phyloP scores from a whole-genome alignment of 257 asterid species.

The Lavandula angustifolia region DNA sequence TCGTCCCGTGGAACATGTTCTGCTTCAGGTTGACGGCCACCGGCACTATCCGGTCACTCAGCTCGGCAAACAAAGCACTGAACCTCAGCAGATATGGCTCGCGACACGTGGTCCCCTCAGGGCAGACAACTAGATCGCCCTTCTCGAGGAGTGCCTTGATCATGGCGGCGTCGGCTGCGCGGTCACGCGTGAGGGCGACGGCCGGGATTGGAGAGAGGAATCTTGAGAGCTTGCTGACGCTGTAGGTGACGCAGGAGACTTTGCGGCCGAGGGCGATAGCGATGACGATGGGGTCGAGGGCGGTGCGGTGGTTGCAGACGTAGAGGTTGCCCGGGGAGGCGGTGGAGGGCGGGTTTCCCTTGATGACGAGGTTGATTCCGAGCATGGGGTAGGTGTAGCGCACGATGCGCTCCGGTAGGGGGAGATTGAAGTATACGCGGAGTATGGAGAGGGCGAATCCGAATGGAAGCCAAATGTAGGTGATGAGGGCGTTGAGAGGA shows the following conservation, averaged over 20 bases:
- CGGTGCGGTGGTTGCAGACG: slow-evolving; percentile 91
- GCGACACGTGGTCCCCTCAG: slow-evolving; percentile 91
- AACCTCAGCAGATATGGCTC: slow-evolving; percentile 79
- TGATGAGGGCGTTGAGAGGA: slow-evolving; percentile 77
- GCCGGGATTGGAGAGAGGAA: slow-evolving; percentile 92
- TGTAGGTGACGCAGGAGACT: slow-evolving; percentile 77
- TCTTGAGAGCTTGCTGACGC: slow-evolving; percentile 78
- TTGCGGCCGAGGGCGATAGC: slow-evolving; percentile 90
- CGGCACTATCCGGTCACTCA: slow-evolving; percentile 85
- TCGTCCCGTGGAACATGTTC: slow-evolving; percentile 86
- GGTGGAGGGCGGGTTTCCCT: slow-evolving; percentile 74
- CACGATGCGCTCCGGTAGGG: slow-evolving; percentile 85
- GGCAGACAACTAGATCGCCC: slow-evolving; percentile 90
- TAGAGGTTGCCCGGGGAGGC: slow-evolving; percentile 87
- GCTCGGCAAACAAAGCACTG: slow-evolving; percentile 84
- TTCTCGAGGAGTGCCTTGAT: slow-evolving; percentile 65
- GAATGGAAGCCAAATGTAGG: slow-evolving; percentile 91
- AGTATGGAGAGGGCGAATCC: slow-evolving; percentile 75
- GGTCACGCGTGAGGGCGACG: slow-evolving; percentile 79
- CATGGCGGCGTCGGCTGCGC: slow-evolving; percentile 78
- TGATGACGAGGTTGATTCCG: slow-evolving; percentile 80
- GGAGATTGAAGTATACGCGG: slow-evolving; percentile 96
- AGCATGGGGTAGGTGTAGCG: slow-evolving; percentile 88
- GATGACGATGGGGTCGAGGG: slow-evolving; percentile 81
- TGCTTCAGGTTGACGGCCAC: slow-evolving; percentile 68